Evolutionary conservation across 768 basidiomycete species (phyloP), one percentile per base, ranked within the genome.

Genomic region (Naganishia friedmannii): DNA sequence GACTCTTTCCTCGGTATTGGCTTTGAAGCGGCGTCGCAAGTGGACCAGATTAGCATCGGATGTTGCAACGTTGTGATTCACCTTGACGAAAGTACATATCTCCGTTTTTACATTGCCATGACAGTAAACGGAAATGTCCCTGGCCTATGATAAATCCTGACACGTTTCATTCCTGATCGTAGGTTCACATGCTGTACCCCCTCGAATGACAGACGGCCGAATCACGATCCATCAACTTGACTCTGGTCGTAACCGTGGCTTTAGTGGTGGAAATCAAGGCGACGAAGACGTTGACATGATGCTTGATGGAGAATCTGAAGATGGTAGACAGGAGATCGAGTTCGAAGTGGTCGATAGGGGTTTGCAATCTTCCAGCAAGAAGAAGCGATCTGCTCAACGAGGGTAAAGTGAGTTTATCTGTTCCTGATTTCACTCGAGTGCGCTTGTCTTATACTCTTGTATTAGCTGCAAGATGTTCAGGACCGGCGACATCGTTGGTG

Each of bases 241-340:
- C 39, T 63, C 60, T 26, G 60, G 39, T 10, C 60, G 60, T n/a
- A 55, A 55, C 32, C 29, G 42, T 42, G 42, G 42, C 15, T 5
- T 42, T 17, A 13, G 23, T 51, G 23, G n/a, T 21, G 48, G n/a
- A 26, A n/a, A 23, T 51, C 48, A 3, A 51, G n/a, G 48, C 23
- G 48, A 26, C 23, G 42, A 42, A 8, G 7, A 51, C 23, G 12
- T 37, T 37, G 48, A 23, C 12, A n/a, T 51, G 48, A n/a, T 51
- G 48, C 48, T 51, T 21, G 48, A 51, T 51, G n/a, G 12, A 4
- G 48, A 12, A 12, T 51, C n/a, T 23, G 19, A 21, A 51, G 48
- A 51, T n/a, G 48, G 48, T 23, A 26, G 48, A 51, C 48, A 51
- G 17, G 23, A n/a, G 1, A n/a, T 2, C 48, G 48, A 51, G 19